Evolutionary conservation across 768 basidiomycete genomes (phyloP), one percentile per base, ranked within the genome.

Genomic region (Hygrophorus pudorinus): DNA sequence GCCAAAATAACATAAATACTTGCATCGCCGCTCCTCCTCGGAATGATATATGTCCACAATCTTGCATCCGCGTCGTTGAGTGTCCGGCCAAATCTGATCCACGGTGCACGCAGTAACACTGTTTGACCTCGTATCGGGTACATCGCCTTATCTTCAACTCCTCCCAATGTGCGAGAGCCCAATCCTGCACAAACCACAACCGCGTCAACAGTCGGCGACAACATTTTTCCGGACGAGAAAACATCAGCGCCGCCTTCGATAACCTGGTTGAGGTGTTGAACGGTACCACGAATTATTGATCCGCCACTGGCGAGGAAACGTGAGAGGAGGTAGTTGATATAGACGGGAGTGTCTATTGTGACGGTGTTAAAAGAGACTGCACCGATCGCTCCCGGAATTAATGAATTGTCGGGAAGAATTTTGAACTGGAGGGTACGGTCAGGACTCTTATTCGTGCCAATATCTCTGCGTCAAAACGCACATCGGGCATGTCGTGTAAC

Each of bases 81-180:
- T 0, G 76, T 74, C 42, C 67, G 61, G 6, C 79, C 79, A 54
- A 69, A 75, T 24, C 76, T 70, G 36, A 87, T 65, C 63, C 73
- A 71, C 0, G 85, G 81, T 2, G 86, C 85, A 31, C 75, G 61
- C 16, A 93, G 68, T 13, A 91, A 59, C 7, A 92, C 78, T 0
- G 86, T 82, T 63, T 94, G 92, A 6, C 91, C 91, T 35, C 89
- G 71, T 50, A 91, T 73, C 1, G 91, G 88, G 56, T 76, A 78
- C 17, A 91, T 64, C 17, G 64, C 66, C 46, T 70, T 68, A 59
- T 96, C 92, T 54, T 91, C 81, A 2, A 93, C 78, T 4, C 90
- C 91, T 10, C 85, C 75, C 34, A 94, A 68, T 27, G 76, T 78
- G 40, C 76, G 70, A 7, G 89, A 78, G 3, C 83, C 84, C 16